These are phyloP conservation scores for Plantago ovata DNA, from an alignment of 257 asterid species.

Conservation along the genomic window DNA sequence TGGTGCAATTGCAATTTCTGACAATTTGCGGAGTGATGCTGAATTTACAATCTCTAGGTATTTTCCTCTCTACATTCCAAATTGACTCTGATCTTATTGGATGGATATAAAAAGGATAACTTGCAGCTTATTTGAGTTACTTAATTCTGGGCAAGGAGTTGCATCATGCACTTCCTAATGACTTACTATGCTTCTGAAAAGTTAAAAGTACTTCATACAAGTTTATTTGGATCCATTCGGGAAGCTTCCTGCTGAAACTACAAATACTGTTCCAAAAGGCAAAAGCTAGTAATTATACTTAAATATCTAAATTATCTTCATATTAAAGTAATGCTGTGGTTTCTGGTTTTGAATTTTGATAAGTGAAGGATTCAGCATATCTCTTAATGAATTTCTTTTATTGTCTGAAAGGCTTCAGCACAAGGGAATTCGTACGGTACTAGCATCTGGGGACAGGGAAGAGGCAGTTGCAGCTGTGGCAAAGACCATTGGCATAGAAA, in stretches of 20 bases:
- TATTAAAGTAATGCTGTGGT: slow-evolving; percentile 9
- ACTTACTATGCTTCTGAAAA: no score
- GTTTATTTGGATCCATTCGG: no score
- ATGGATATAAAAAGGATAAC: no score
- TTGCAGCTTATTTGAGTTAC: no score
- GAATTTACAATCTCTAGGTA: slow-evolving; percentile 71
- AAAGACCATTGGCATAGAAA: slow-evolving; percentile 64
- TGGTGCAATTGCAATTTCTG: slow-evolving; percentile 89
- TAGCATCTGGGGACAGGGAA: slow-evolving; percentile 99
- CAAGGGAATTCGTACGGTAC: slow-evolving; percentile 70
- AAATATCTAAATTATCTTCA: no score
- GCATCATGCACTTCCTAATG: no score
- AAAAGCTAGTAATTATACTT: no score
- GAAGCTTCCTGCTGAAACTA: neutral
- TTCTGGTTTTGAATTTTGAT: slow-evolving; percentile 17
- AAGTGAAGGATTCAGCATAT: slow-evolving; percentile 4
- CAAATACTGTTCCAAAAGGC: no score
- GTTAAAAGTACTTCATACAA: no score
- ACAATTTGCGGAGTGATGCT: slow-evolving; percentile 79
- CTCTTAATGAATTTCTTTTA: slow-evolving; percentile 13
- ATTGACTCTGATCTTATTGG: no score
- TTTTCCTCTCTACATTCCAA: neutral
- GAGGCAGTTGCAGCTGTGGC: slow-evolving; percentile 99
- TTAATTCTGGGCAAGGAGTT: no score
- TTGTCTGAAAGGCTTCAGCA: slow-evolving; percentile 64